Evolutionary conservation across 2,329 filamentous ascomycete genomes (phyloP).

Genomic region (Chrysoporthe puriensis): DNA sequence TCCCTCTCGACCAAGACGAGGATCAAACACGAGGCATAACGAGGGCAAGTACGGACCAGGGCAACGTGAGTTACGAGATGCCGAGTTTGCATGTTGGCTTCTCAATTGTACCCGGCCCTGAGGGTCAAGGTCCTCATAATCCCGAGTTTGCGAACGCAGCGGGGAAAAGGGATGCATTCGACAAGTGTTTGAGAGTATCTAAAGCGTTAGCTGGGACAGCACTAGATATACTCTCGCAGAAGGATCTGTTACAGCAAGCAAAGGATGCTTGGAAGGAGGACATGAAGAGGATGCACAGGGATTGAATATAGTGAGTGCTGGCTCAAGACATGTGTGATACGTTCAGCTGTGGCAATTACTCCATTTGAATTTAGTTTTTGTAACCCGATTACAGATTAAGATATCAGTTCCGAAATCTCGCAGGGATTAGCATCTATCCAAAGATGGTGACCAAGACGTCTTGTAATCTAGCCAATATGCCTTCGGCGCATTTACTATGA

Average conservation of each 20-base stretch:
- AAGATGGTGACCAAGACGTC: not conserved
- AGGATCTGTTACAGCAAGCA: slow-evolving; percentile 46
- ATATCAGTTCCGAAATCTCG: not conserved
- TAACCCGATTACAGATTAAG: not conserved
- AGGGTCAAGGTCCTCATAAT: slow-evolving; percentile 54
- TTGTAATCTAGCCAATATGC: not conserved
- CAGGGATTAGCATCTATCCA: not conserved
- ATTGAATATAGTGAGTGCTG: not conserved
- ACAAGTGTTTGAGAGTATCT: slow-evolving; percentile 49
- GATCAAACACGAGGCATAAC: slow-evolving; percentile 47
- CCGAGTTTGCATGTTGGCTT: slow-evolving; percentile 59
- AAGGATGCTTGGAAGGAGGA: slow-evolving; percentile 45
- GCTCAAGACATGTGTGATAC: not conserved
- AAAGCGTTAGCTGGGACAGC: slow-evolving; percentile 54
- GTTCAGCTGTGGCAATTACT: not conserved
- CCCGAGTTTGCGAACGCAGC: slow-evolving; percentile 55
- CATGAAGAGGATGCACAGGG: slow-evolving; percentile 27
- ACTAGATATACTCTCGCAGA: slow-evolving; percentile 49
- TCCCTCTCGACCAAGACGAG: slow-evolving; percentile 40
- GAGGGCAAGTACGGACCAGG: slow-evolving; percentile 63
- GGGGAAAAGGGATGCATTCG: slow-evolving; percentile 51
- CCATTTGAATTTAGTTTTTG: too few species aligned
- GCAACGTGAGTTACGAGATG: slow-evolving; percentile 60
- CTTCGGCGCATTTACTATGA: not conserved
- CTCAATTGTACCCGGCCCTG: slow-evolving; percentile 49